Percentiles rank a stretch among this genome's conserved stretches.
phyloP scores from a whole-genome alignment of 768 basidiomycete species.

The Kondoa malvinella region DNA sequence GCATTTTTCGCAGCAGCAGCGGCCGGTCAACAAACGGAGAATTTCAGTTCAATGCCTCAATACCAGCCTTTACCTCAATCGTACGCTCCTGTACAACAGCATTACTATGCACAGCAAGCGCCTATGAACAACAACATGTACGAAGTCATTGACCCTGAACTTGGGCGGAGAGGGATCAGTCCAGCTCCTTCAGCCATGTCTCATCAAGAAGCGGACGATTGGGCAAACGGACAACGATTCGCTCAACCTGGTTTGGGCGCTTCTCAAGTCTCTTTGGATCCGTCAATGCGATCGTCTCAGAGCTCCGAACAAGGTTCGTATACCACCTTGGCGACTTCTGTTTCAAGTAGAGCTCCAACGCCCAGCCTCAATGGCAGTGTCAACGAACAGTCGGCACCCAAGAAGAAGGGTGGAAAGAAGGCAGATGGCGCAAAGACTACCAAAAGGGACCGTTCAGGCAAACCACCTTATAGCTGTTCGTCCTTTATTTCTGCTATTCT shows the following conservation, averaged over 20 bases:
- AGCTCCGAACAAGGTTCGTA: background rate
- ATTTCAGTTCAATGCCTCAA: background rate
- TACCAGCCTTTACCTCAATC: background rate
- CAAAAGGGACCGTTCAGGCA: background rate
- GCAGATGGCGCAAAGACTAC: background rate
- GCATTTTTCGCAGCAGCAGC: background rate
- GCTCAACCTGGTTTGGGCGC: background rate
- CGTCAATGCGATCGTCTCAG: background rate
- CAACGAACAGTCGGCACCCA: background rate
- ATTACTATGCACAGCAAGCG: too few relatives aligned
- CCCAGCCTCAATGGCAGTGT: background rate
- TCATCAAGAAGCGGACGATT: too few relatives aligned
- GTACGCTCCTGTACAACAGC: background rate
- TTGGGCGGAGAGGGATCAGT: too few relatives aligned
- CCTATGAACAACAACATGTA: background rate
- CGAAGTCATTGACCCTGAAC: background rate
- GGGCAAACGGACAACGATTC: too few relatives aligned
- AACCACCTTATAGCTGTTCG: background rate
- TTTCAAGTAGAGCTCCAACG: background rate
- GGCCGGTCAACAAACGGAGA: background rate
- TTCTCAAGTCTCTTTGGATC: background rate
- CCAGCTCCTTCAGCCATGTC: too few relatives aligned
- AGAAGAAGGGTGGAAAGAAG: background rate
- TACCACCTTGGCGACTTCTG: background rate
- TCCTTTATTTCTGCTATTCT: background rate